Conservation (phyloP, 108 stramenopile species). For the Pseudonitzschia delicatissima region DNA sequence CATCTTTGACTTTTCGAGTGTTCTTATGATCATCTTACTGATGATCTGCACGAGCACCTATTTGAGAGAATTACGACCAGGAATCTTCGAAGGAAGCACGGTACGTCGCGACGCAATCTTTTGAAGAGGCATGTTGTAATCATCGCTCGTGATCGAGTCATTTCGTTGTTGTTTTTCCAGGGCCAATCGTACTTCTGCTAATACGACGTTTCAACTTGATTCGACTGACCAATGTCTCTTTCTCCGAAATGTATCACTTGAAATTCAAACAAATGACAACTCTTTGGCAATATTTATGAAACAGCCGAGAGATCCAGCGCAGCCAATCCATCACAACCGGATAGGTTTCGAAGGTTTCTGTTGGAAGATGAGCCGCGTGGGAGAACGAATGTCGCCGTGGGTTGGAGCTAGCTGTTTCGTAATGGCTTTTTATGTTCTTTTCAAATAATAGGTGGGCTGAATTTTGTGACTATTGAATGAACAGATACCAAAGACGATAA, state of each 20-base stretch:
- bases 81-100: conserved; percentile 73
- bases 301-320: conserved; percentile 16
- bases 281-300: background rate
- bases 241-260: too few species aligned
- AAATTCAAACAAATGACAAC: too few species aligned
- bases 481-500: too few species aligned
- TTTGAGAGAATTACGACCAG: conserved; percentile 82
- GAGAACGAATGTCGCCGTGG: conserved; percentile 78
- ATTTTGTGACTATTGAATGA: too few species aligned
- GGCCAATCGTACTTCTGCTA: background rate
- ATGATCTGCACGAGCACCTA: conserved; percentile 94
- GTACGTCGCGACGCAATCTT: too few species aligned
- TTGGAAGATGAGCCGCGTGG: conserved; percentile 84
- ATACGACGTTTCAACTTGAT: background rate
- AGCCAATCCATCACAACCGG: conserved; percentile 37
- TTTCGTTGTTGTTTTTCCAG: background rate
- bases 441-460: too few species aligned
- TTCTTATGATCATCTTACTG: conserved; percentile 88
- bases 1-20: conserved; percentile 91
- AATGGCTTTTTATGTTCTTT: conserved; percentile 76
- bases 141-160: background rate
- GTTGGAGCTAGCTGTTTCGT: conserved; percentile 67
- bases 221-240: too few species aligned
- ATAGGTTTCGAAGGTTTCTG: conserved; percentile 69
- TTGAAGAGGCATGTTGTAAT: too few species aligned